Conservation (phyloP, 1,284 basidiomycete species). For the Microbotryomycetes sp. region DNA sequence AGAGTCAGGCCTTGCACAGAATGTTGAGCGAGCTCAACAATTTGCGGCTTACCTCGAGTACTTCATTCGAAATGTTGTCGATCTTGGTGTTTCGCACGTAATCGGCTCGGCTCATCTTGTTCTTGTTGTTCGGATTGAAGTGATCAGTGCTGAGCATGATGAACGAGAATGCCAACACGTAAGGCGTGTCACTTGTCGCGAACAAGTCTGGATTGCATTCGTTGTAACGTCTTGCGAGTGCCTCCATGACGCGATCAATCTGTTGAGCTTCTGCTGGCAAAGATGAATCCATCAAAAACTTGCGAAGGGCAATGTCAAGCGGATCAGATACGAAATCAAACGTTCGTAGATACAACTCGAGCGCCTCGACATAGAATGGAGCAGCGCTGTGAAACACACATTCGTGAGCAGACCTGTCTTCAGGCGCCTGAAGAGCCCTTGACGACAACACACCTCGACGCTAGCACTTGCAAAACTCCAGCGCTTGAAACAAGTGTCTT, state of each 20-base stretch:
- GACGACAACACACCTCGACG: slow-evolving; percentile 64
- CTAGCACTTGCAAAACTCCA: slow-evolving; percentile 69
- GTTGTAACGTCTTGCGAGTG: slow-evolving; percentile 79
- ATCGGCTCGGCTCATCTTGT: slow-evolving; percentile 92
- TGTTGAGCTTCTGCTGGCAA: slow-evolving; percentile 95
- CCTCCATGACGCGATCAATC: slow-evolving; percentile 95
- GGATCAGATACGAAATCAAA: slow-evolving; percentile 76
- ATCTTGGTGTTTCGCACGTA: slow-evolving; percentile 85
- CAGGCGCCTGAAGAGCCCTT: too few species aligned
- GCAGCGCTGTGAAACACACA: slow-evolving; percentile 53
- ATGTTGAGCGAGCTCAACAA: slow-evolving; percentile 7
- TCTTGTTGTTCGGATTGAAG: slow-evolving; percentile 95
- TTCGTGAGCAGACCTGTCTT: not conserved
- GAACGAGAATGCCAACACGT: slow-evolving; percentile 93
- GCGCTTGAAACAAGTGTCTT: slow-evolving; percentile 59
- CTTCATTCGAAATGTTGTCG: slow-evolving; percentile 73
- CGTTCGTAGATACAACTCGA: slow-evolving; percentile 63
- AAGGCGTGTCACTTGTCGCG: slow-evolving; percentile 51
- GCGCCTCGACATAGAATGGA: slow-evolving; percentile 61
- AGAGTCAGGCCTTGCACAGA: not conserved
- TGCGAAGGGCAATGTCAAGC: slow-evolving; percentile 85
- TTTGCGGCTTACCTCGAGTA: slow-evolving; percentile 64
- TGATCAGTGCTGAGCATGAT: slow-evolving; percentile 97
- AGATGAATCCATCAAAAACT: slow-evolving; percentile 82
- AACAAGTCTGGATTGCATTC: slow-evolving; percentile 80